Evolutionary conservation across 2,329 filamentous ascomycete species (phyloP), one percentile per base, ranked within the genome.

Genomic region (Neofusicoccum parvum): DNA sequence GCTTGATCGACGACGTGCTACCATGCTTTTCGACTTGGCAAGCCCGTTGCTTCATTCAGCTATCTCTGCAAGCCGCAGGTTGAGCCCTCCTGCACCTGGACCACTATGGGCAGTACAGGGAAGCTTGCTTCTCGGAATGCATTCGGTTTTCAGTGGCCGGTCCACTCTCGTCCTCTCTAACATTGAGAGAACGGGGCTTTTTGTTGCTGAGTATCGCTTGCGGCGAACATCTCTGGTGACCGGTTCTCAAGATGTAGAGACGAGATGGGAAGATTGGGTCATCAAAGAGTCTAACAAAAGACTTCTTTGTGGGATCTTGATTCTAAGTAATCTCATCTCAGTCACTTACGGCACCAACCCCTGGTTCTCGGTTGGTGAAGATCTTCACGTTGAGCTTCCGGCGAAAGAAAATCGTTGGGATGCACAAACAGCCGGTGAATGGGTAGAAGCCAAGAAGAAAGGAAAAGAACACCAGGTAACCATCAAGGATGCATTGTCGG

Each of bases 371-470:
- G 69, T 74, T 3, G 73, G 72, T 4, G 71, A 76, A 41, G 75
- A 78, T 60, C 68, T 76, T 12, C 72, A 74, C 46, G 72, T 77
- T 56, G 75, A 77, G 58, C 70, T 76, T 60, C 73, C 74, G 20
- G 72, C 72, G 15, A 72, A 73, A 48, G 75, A 77, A 58, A 66
- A 65, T 15, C 63, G 76, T 34, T 78, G 76, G 75, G 73, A 73
- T 54, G 73, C 75, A 2, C 54, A 62, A 5, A 69, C 70, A 1
- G 68, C 71, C n/a, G 64, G 71, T 11, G 66, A 72, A 56, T 77
- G 75, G 75, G 15, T 32, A 23, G 56, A 60, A 3, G 11, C 17
- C 10, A 36, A 10, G 56, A 60, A 48, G 27, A 46, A n/a, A 17
- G n/a, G 3, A 5, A 66, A 67, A 11, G 67, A 67, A 23, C 53